Evolutionary conservation across 495 filamentous ascomycete species (phyloP), one percentile per base, ranked within the genome.

Genomic region (Daldinia caldariorum): DNA sequence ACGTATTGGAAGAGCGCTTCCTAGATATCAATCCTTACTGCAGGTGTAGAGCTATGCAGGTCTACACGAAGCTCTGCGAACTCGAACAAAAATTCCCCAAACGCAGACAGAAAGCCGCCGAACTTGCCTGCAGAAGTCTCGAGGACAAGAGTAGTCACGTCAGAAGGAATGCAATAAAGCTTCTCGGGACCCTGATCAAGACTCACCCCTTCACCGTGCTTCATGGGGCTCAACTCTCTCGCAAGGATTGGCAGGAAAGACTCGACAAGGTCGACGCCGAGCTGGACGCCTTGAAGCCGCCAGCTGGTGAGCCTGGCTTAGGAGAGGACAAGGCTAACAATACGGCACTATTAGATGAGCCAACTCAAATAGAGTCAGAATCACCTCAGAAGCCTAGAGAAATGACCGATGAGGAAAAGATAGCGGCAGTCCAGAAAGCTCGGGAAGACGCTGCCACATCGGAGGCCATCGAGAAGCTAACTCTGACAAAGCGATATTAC

Each of bases 81-180:
- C 84, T 99, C 32, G 92, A 97, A 49, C 91, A 92, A 55, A 99
- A 98, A 74, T 97, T 95, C 75, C 93, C 92, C 16, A 97, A 97
- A 81, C 87, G 94, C 39, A 84, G 95, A 66, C 94, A 97, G 78
- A 88, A 85, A 65, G 93, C 89, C 0, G 91, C 96, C 14, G 92
- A 96, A 72, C 81, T 97, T 12, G 94, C 95, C 6, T 88, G 91
- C 41, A 86, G 91, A 70, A 97, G 94, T 74, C 83, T 99, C 22
- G 92, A 97, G 78, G 95, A 99, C 80, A 99, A 97, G 82, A 98
- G 95, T 78, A 98, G 96, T 77, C 94, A 98, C 76, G 95, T 98
- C 20, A 85, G 95, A 68, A 89, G 93, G 41, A 97, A 98, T 76
- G 94, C 96, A 0, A 96, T 99, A 77, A 97, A 96, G 73, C 82